Evolutionary conservation across 2,329 filamentous ascomycete species (phyloP).

Genomic region (Claviceps fusiformis): DNA sequence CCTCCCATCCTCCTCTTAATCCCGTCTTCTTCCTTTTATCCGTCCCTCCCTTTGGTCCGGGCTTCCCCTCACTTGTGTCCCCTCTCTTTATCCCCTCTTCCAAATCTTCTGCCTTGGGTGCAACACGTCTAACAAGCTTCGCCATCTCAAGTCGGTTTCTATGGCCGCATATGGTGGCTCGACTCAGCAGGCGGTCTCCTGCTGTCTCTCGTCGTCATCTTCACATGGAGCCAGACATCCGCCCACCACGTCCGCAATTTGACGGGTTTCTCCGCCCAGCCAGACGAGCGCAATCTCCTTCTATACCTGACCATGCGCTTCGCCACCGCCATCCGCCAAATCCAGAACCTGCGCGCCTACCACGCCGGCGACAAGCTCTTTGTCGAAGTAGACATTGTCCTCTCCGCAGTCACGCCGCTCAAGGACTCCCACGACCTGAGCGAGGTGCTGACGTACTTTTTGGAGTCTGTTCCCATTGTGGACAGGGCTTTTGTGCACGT

Average conservation of each 20-base stretch:
- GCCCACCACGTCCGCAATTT: conserved; percentile 68
- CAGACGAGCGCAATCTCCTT: conserved; percentile 72
- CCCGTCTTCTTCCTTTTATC: neutral
- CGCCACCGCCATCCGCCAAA: conserved; percentile 72
- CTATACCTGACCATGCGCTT: conserved; percentile 91
- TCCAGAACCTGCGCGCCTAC: conserved; percentile 74
- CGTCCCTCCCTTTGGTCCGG: too few species aligned
- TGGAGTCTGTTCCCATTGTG: conserved; percentile 72
- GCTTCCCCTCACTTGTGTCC: too few species aligned
- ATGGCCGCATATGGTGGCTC: conserved; percentile 68
- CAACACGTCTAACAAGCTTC: neutral
- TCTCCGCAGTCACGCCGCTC: conserved; percentile 61
- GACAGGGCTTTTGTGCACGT: conserved; percentile 58
- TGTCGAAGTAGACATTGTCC: conserved; percentile 68
- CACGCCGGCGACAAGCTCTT: conserved; percentile 77
- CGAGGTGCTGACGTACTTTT: conserved; percentile 68
- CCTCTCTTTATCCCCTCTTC: too few species aligned
- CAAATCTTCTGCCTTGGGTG: neutral
- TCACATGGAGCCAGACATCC: conserved; percentile 64
- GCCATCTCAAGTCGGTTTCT: conserved; percentile 48
- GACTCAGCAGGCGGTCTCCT: conserved; percentile 67
- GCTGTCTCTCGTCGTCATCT: conserved; percentile 66
- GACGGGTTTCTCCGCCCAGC: conserved; percentile 63
- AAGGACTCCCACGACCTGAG: conserved; percentile 70
- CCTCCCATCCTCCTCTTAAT: neutral